phyloP scores from a whole-genome alignment of 2,329 filamentous ascomycete species.

The Apiospora saccharicola region DNA sequence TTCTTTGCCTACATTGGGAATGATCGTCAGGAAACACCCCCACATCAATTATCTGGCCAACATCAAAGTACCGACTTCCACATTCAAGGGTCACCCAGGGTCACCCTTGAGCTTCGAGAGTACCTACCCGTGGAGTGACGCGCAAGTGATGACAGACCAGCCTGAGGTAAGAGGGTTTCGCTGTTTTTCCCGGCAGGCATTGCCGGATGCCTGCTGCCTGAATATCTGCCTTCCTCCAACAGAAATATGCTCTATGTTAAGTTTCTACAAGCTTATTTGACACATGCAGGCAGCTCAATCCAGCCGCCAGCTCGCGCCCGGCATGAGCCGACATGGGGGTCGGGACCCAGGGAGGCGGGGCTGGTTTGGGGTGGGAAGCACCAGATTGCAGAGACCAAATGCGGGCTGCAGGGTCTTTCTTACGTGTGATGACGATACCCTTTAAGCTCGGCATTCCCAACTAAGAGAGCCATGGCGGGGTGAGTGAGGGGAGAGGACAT shows the following conservation, averaged over 20 bases:
- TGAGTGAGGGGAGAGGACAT: neutral
- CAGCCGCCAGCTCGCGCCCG: neutral
- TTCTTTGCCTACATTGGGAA: too few species aligned
- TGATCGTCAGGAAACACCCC: too few species aligned
- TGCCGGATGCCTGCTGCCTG: neutral
- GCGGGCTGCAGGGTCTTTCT: neutral
- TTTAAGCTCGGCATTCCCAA: neutral
- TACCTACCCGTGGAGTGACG: neutral
- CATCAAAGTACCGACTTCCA: too few species aligned
- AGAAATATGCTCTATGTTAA: neutral
- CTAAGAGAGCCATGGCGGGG: neutral
- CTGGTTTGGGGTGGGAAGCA: too few species aligned
- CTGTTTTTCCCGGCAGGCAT: neutral
- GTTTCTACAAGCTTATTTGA: neutral
- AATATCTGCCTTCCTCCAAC: neutral
- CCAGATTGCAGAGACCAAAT: neutral
- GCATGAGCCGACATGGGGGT: neutral
- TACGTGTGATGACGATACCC: neutral
- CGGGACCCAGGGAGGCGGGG: neutral
- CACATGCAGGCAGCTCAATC: neutral
- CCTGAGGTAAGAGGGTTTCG: neutral
- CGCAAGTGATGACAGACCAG: neutral
- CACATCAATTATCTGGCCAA: too few species aligned
- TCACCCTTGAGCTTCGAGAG: too few species aligned
- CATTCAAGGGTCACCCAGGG: too few species aligned